phyloP scores from a whole-genome alignment of 176 grass and related monocot species.

The Carex cristatella region DNA sequence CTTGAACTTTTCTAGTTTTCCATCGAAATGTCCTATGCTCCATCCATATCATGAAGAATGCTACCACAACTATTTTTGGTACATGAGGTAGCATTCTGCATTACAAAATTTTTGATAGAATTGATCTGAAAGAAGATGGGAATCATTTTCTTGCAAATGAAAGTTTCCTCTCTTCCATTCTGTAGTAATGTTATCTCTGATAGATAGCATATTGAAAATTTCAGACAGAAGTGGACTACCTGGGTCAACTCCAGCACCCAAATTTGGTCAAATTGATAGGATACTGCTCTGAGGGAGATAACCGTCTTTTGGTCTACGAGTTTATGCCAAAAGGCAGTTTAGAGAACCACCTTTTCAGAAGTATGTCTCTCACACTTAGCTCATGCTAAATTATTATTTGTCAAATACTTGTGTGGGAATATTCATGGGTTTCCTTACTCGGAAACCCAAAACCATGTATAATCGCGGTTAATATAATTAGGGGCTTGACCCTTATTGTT shows the following conservation, averaged over 20 bases:
- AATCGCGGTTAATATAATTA: too few relatives aligned
- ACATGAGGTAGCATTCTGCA: neutral
- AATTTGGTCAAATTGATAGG: conserved; percentile 94
- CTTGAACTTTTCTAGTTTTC: neutral
- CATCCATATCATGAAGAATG: neutral
- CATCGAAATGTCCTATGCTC: neutral
- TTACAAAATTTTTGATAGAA: neutral
- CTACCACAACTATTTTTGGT: neutral
- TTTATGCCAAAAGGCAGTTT: conserved; percentile 91
- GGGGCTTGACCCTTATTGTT: too few relatives aligned
- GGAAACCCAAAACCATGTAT: too few relatives aligned
- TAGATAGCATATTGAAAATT: conserved; percentile 19
- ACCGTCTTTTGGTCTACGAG: conserved; percentile 84
- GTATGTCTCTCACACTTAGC: conserved; percentile 30
- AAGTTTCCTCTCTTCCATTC: conserved; percentile 19
- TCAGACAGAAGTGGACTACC: conserved; percentile 92
- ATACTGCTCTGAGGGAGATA: conserved; percentile 77
- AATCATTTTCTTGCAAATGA: neutral
- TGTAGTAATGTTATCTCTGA: conserved; percentile 5
- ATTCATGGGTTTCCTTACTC: too few relatives aligned
- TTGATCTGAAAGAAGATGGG: neutral
- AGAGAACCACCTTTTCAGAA: conserved; percentile 94
- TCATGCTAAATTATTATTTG: conserved; percentile 12
- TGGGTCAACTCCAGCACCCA: conserved; percentile 78
- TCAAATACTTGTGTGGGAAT: neutral